Evolutionary conservation across 192 early-diverging fungal genomes (phyloP).

Genomic region (Coemansia sp.): DNA sequence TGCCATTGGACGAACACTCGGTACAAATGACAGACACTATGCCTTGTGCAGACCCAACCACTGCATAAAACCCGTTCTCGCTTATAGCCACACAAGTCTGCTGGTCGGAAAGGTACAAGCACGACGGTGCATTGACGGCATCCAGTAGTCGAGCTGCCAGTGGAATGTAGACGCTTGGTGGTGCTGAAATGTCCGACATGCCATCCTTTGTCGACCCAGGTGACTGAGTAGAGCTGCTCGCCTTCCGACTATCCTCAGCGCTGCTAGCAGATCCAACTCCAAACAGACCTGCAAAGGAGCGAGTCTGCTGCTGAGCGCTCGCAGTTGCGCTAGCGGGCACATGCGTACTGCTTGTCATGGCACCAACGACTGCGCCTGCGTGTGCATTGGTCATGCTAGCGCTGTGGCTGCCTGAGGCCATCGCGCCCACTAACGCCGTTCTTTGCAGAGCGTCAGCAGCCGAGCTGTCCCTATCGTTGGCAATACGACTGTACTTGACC

Average conservation of each 20-base stretch:
- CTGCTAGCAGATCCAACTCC: constrained; percentile 11
- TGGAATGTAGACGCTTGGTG: constrained; percentile 36
- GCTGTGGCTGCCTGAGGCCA: constrained; percentile 10
- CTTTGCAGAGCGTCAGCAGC: constrained; percentile 4
- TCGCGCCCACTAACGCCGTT: constrained; percentile 1
- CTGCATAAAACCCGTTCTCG: constrained; percentile 17
- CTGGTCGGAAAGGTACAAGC: constrained; percentile 29
- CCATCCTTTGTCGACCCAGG: neutral
- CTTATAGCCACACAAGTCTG: constrained; percentile 30
- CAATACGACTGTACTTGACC: constrained; percentile 25
- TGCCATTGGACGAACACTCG: neutral
- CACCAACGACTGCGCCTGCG: constrained; percentile 39
- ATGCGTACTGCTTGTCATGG: constrained; percentile 21
- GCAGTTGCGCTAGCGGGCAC: neutral
- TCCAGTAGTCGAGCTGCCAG: constrained; percentile 43
- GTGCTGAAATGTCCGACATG: constrained; percentile 11
- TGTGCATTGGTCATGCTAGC: constrained; percentile 47
- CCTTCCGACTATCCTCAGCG: neutral
- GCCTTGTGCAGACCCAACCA: constrained; percentile 30
- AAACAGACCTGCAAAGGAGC: constrained; percentile 35
- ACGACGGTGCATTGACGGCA: constrained; percentile 20
- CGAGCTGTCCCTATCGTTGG: constrained; percentile 9
- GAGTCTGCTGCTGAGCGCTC: constrained; percentile 10
- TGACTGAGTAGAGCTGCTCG: neutral
- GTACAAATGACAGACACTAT: constrained; percentile 19